phyloP scores from a whole-genome alignment of 805 yeast genomes.

The Ogataea minuta region DNA sequence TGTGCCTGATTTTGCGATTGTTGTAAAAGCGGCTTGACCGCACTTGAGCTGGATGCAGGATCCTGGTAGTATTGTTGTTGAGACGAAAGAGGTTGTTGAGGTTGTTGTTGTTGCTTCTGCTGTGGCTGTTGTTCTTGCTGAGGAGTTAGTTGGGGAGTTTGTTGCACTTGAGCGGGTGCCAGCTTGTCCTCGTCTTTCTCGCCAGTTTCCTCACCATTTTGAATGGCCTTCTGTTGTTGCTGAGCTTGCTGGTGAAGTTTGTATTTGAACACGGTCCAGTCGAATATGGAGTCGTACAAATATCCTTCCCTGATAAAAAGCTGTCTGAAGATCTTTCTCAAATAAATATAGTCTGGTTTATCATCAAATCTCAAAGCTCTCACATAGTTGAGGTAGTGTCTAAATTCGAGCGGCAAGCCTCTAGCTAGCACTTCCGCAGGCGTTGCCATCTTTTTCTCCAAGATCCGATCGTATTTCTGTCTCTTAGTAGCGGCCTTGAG shows the following conservation, averaged over 20 bases:
- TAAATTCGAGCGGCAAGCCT: slow-evolving; percentile 90
- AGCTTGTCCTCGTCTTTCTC: slow-evolving; percentile 21
- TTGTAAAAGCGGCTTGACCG: slow-evolving; percentile 32
- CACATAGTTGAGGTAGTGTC: slow-evolving; percentile 82
- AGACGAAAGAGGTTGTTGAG: slow-evolving; percentile 15
- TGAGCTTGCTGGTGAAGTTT: slow-evolving; percentile 55
- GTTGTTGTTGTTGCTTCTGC: slow-evolving; percentile 13
- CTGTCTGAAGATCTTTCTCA: slow-evolving; percentile 87
- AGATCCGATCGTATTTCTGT: slow-evolving; percentile 93
- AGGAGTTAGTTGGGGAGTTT: not conserved
- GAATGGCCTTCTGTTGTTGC: slow-evolving; percentile 26
- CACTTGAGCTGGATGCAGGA: slow-evolving; percentile 12
- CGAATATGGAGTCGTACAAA: slow-evolving; percentile 90
- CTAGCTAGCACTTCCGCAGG: slow-evolving; percentile 82
- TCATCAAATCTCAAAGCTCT: slow-evolving; percentile 92
- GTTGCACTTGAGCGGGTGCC: slow-evolving; percentile 1
- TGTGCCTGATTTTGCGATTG: slow-evolving; percentile 32
- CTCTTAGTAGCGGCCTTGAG: slow-evolving; percentile 94
- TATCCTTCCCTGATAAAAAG: slow-evolving; percentile 84
- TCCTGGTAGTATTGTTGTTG: slow-evolving; percentile 23
- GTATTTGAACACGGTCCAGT: slow-evolving; percentile 90
- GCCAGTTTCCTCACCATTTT: slow-evolving; percentile 17
- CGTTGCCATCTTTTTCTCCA: slow-evolving; percentile 92
- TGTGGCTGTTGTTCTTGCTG: not conserved
- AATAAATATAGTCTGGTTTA: slow-evolving; percentile 88